Evolutionary conservation across 305 asterid genomes (phyloP).

Genomic region (Rubia peregrina): DNA sequence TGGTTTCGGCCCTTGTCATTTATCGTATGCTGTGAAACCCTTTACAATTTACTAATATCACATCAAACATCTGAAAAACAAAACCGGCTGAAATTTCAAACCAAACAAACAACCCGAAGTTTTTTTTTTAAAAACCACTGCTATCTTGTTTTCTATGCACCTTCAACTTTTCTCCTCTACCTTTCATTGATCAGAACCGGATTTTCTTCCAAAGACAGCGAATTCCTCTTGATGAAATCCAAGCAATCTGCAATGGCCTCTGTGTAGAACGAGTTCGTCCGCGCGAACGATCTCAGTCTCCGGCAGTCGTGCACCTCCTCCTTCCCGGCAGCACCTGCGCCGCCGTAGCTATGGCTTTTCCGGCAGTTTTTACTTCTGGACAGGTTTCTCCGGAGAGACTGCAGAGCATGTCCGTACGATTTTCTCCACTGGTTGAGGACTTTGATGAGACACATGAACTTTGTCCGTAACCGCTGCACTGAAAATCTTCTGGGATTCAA

Average conservation of each 20-base stretch:
- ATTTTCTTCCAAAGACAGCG: constrained; percentile 37
- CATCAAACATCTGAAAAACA: not conserved
- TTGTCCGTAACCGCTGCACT: constrained; percentile 23
- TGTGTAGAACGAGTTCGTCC: constrained; percentile 38
- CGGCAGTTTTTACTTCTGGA: not conserved
- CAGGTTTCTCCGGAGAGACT: constrained; percentile 16
- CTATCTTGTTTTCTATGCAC: not conserved
- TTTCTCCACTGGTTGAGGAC: constrained; percentile 20
- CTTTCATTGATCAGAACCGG: constrained; percentile 19
- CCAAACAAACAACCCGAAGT: not conserved
- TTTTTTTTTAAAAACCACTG: no score
- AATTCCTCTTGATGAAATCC: constrained; percentile 41
- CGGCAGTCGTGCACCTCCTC: constrained; percentile 1
- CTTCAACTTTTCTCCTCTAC: constrained; percentile 8
- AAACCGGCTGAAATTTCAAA: constrained; percentile 10
- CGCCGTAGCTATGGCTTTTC: not conserved
- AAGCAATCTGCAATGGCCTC: constrained; percentile 48
- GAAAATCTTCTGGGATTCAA: constrained; percentile 27
- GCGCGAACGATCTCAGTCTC: constrained; percentile 18
- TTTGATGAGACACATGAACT: constrained; percentile 26
- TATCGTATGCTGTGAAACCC: not conserved
- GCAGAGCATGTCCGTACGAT: constrained; percentile 21
- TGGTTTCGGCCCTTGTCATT: not conserved
- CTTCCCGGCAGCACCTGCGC: constrained; percentile 5
- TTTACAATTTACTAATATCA: not conserved